Base-by-base conservation (phyloP, 371 early-diverging fungal species). In the Mycotypha africana region DNA sequence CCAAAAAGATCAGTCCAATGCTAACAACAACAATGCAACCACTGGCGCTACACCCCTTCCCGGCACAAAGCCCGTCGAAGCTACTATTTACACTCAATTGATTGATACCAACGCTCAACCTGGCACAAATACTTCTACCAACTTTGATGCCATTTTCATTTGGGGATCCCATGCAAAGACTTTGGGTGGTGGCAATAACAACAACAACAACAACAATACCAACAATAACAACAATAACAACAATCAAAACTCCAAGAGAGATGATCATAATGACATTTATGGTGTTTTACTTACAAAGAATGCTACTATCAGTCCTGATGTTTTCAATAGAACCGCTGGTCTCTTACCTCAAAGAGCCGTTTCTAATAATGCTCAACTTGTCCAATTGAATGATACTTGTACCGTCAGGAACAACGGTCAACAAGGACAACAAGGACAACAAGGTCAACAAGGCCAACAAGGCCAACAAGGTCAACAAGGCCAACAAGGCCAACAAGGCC, bases 81-180 rank as follows among this genome's bases (percentile, higher is more conserved):
- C 53, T 10, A 37, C 35, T 10, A 1, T 58, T 23, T 52, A 52
- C n/a, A 31, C 45, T 17, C 44, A 52, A 17, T 42, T 48, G 30
- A 52, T 58, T 42, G 58, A 58, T 26, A 45, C 49, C 23, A 45
- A 49, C 22, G 49, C 56, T 36, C 19, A 48, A 30, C 41, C 49
- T 37, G 58, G 52, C 17, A 40, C n/a, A 12, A 52, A 45, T 16
- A 37, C 34, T 9, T 24, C 38, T 22, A 45, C 38, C 10, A 45
- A 45, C 25, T 30, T 41, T 19, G 53, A 58, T 41, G 49, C 58
- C 9, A 23, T 58, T 32, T 58, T 58, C 31, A 16, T 58, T 5
- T 58, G 58, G 53, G 44, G 48, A 1, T 23, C 44, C 20, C 10
- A 51, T 1, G 22, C 33, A 3, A 42, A 38, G n/a, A 41, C 34